Base-by-base conservation (phyloP, 345 rosid genomes). In the Luvunga scandens region DNA sequence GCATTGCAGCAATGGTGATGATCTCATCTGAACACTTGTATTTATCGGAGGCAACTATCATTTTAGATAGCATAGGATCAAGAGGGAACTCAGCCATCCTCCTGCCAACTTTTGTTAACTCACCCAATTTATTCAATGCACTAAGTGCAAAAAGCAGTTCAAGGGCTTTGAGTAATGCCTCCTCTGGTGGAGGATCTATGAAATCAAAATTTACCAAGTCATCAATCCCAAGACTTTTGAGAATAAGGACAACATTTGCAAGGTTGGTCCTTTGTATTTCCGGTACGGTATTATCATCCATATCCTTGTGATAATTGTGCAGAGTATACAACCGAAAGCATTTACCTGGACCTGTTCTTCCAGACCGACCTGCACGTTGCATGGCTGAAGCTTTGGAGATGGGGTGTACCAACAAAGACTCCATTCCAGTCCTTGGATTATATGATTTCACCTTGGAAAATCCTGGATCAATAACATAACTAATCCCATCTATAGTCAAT, bases 361-460 rank as follows among this genome's bases (percentile, higher is more conserved):
- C 99, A 73, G 98, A 94, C 1, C 99, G 92, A 64, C 99, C 99
- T 62, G 98, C 95, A 39, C 98, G 92, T 80, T 96, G 98, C 82
- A 84, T 90, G 18, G 99, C 98, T 73, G 99, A 94, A 77, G 98
- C 99, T 84, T 96, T 96, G 34, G 99, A 96, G 73, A 92, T 90
- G 7, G 98, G 99, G 81, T 94, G 84, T 28, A 96, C 86, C 48
- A 94, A 91, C 87, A 96, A 86, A 66, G 97, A 90, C 83, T 96
- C 99, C 99, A 96, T 94, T 70, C 99, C 98, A 36, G 99, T 92
- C 81, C 98, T 94, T 8, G 99, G 98, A 80, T 96, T 96, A 84
- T 94, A 94, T 2, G 97, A 92, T 28, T 90, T 96, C 99, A 94
- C 94, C 89, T 96, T 94, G 85, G 91, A 88, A 84, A 92, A 96